Base-by-base conservation (phyloP, 768 basidiomycete species). In the Phylloporus sp. region DNA sequence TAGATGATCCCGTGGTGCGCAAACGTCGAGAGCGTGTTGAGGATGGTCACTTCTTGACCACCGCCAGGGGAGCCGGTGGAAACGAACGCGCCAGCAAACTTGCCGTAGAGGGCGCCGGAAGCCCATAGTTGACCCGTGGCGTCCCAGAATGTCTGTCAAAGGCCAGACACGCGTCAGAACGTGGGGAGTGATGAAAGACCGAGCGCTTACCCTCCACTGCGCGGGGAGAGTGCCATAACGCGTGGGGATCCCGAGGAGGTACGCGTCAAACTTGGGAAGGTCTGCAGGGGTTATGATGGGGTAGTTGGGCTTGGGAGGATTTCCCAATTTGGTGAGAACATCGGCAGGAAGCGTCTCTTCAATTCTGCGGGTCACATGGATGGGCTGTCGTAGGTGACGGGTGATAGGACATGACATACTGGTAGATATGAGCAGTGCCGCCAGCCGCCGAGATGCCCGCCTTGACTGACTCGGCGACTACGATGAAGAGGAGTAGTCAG, bases 291-390 rank as follows among this genome's bases (percentile, higher is more conserved):
- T 15, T 5, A 68, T 47, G 47, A 59, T 3, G 9, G 63, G 63
- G 70, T 91, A 91, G 54, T 75, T 67, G 40, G 80, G 80, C 64
- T 88, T 90, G 5, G 83, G 63, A 5, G 85, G 80, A 2, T 86
- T 88, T 55, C 84, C 69, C 81, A 95, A 78, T 65, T 79, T 79
- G 42, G 64, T 59, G 45, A 93, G 76, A 45, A 92, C 61, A 10
- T 90, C 88, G 7, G 73, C 62, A 4, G 86, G 59, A 49, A 95
- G 84, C 3, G 91, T 95, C 72, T 95, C 92, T 44, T 81, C 66
- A 52, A 95, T 79, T 67, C 88, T 90, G 22, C 22, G 11, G 12
- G 20, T 22, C 22, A 10, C 4, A 10, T 15, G 22, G 39, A 15
- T 40, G 13, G 24, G 39, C 2, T 4, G 22, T 9, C 1, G 39